Conservation (phyloP, 345 rosid genomes). For the Hypericum perforatum region DNA sequence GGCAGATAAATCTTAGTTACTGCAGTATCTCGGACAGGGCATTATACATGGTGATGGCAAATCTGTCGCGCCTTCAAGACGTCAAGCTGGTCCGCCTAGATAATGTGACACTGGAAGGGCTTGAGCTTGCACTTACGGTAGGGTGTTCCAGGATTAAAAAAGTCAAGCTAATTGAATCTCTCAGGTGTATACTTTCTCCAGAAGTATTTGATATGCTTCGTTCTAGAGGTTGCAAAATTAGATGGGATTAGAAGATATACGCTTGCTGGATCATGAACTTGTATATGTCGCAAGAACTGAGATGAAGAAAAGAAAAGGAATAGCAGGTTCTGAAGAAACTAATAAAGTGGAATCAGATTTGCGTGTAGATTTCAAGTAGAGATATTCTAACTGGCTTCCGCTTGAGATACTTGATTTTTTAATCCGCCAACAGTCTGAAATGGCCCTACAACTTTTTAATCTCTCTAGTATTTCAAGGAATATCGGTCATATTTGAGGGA, state of each 20-base stretch:
- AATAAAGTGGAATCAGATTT: too few relatives aligned
- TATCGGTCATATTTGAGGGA: too few relatives aligned
- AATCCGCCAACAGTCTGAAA: too few relatives aligned
- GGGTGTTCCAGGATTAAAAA: slow-evolving; percentile 63
- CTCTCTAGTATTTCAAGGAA: too few relatives aligned
- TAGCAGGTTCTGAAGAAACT: too few relatives aligned
- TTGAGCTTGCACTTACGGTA: slow-evolving; percentile 62
- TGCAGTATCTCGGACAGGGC: slow-evolving; percentile 45
- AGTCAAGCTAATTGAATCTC: slow-evolving; percentile 61
- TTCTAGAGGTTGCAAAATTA: slow-evolving; percentile 62
- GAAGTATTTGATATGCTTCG: slow-evolving; percentile 54
- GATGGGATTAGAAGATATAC: slow-evolving; percentile 50
- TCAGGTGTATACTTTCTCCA: slow-evolving; percentile 59
- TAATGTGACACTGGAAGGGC: slow-evolving; percentile 63
- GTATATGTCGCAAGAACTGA: not conserved
- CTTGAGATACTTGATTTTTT: too few relatives aligned
- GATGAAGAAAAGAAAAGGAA: too few relatives aligned
- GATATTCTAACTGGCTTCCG: too few relatives aligned
- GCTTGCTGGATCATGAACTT: not conserved
- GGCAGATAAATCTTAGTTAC: slow-evolving; percentile 78
- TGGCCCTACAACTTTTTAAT: too few relatives aligned
- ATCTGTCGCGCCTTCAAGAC: slow-evolving; percentile 69
- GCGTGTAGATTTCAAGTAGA: too few relatives aligned
- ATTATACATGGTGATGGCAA: slow-evolving; percentile 70
- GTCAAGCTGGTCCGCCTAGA: slow-evolving; percentile 65